A percentile compares a stretch with the other conserved stretches of the same genome.
phyloP scores from a whole-genome alignment of 257 asterid genomes.

The Solanum ossicruentum region DNA sequence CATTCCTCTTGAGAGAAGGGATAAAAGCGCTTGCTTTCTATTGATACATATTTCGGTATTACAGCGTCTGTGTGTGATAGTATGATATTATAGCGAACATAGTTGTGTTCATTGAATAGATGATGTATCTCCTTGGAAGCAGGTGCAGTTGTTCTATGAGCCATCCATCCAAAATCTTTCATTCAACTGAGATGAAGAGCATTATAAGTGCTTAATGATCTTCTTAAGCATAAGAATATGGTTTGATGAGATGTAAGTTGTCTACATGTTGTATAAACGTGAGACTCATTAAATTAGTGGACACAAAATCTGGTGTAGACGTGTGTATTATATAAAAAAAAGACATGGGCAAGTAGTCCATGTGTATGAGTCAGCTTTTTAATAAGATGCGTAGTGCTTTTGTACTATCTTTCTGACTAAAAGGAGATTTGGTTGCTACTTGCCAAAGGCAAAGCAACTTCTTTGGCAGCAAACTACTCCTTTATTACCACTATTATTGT shows the following conservation, averaged over 20 bases:
- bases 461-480: neutral
- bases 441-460: neutral
- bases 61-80: neutral
- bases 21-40: neutral
- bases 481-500: neutral
- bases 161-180: neutral
- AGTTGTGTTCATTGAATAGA: neutral
- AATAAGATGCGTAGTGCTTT: neutral
- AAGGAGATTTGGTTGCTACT: neutral
- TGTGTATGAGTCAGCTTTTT: neutral
- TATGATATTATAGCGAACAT: neutral
- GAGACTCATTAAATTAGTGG: neutral
- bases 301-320: neutral
- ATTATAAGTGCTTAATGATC: conserved; percentile 56
- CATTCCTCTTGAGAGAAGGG: neutral
- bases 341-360: neutral
- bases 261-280: neutral
- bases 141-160: neutral
- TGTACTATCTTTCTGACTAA: neutral
- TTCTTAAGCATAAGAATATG: neutral
- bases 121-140: neutral
- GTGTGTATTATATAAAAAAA: neutral
- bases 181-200: conserved; percentile 54
- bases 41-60: neutral
- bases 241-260: neutral